Percentiles rank a stretch among this genome's conserved stretches.
These are phyloP conservation scores for Singerocomus inundabilis DNA, from an alignment of 1,284 basidiomycete genomes.

Conservation along the genomic window DNA sequence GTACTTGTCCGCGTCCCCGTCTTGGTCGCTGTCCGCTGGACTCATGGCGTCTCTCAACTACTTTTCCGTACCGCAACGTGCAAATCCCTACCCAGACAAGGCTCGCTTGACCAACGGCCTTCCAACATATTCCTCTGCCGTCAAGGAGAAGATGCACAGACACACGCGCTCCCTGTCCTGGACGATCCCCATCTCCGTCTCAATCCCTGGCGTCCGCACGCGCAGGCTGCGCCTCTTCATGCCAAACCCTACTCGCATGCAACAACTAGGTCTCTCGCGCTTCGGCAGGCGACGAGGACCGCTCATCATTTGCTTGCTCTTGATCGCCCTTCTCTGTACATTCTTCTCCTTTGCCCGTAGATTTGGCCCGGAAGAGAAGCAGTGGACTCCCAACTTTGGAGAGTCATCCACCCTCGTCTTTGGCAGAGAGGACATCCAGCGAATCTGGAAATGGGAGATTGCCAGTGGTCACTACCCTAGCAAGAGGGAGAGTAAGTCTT, in stretches of 20 bases:
- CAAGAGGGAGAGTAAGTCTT: slow-evolving; percentile 61
- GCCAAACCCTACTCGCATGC: slow-evolving; percentile 63
- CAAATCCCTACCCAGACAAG: slow-evolving; percentile 47
- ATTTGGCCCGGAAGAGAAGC: slow-evolving; percentile 54
- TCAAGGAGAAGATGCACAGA: slow-evolving; percentile 66
- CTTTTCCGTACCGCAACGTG: slow-evolving; percentile 42
- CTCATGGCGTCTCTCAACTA: slow-evolving; percentile 50
- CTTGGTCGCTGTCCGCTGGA: slow-evolving; percentile 12
- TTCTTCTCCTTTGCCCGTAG: slow-evolving; percentile 59
- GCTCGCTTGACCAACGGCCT: slow-evolving; percentile 47
- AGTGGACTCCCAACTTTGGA: slow-evolving; percentile 69
- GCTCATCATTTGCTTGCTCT: slow-evolving; percentile 46
- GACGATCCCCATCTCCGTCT: slow-evolving; percentile 58
- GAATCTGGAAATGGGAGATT: slow-evolving; percentile 94
- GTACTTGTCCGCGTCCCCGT: slow-evolving; percentile 6
- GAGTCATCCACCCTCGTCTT: slow-evolving; percentile 79
- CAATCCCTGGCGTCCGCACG: slow-evolving; percentile 55
- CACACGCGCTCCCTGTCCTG: slow-evolving; percentile 50
- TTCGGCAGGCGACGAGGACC: slow-evolving; percentile 58
- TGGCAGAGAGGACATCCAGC: slow-evolving; percentile 70
- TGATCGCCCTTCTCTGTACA: slow-evolving; percentile 50
- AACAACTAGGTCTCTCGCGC: slow-evolving; percentile 55
- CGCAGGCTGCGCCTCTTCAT: slow-evolving; percentile 53
- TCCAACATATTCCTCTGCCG: slow-evolving; percentile 58
- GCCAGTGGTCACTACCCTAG: slow-evolving; percentile 89